Conservation (phyloP, 306 rosid species). For the Glycyrrhiza uralensis region DNA sequence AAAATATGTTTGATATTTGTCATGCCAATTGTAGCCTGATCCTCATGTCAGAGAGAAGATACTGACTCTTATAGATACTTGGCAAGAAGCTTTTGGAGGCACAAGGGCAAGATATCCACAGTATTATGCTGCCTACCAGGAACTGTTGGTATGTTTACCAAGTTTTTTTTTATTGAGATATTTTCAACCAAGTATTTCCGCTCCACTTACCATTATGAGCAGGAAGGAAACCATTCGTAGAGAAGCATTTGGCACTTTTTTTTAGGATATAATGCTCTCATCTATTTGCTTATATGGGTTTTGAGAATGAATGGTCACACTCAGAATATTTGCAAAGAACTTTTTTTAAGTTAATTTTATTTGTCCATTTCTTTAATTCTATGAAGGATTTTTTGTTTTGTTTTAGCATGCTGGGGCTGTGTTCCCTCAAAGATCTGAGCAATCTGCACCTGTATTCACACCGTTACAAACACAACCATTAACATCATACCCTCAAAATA, state of each 20-base stretch:
- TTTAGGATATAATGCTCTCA: conserved; percentile 1
- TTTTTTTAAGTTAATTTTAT: conserved; percentile 1
- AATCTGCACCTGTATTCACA: conserved; percentile 80
- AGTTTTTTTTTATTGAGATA: not conserved
- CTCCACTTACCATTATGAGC: not conserved
- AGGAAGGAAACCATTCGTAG: not conserved
- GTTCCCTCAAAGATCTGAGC: conserved; percentile 85
- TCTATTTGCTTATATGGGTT: conserved; percentile 3
- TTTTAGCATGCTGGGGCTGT: conserved; percentile 91
- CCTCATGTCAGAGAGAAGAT: conserved; percentile 88
- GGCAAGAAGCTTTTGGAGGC: conserved; percentile 99
- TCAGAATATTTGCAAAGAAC: conserved; percentile 20
- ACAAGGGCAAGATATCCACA: conserved; percentile 96
- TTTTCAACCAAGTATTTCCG: not conserved
- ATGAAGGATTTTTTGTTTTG: conserved; percentile 29
- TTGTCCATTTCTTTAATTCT: conserved; percentile 19
- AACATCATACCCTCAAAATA: conserved; percentile 71
- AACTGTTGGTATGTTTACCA: conserved; percentile 65
- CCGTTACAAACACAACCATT: conserved; percentile 92
- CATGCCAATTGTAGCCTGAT: conserved; percentile 69
- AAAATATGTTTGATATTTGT: conserved; percentile 34
- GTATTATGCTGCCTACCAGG: conserved; percentile 89
- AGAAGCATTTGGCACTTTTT: conserved; percentile 2
- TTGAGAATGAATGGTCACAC: conserved; percentile 7
- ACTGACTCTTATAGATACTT: conserved; percentile 78